A percentile compares a stretch with the other conserved stretches of the same genome.
phyloP scores from a whole-genome alignment of 2,329 filamentous ascomycete genomes.

The Venturia nashicola region DNA sequence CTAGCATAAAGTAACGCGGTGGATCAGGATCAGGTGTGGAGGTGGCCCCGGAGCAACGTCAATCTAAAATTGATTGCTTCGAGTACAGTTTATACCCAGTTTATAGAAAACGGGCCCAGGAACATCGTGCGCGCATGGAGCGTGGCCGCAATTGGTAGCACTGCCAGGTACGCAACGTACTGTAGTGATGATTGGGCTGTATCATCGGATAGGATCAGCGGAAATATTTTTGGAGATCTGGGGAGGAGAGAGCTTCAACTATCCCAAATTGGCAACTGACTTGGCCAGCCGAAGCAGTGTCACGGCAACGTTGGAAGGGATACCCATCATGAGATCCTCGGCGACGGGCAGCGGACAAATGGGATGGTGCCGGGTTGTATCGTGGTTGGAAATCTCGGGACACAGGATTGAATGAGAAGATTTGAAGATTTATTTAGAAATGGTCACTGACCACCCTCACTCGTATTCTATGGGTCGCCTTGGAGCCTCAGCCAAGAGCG shows the following conservation, averaged over 20 bases:
- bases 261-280: background rate
- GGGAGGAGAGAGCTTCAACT: background rate
- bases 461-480: background rate
- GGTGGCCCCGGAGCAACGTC: background rate
- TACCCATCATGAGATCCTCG: background rate
- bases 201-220: background rate
- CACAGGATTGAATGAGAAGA: too few relatives aligned
- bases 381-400: background rate
- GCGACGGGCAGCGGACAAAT: background rate
- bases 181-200: background rate
- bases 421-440: too few relatives aligned
- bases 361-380: background rate
- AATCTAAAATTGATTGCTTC: conserved; percentile 4
- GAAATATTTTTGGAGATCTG: background rate
- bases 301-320: background rate
- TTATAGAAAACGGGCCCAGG: background rate
- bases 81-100: background rate
- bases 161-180: background rate
- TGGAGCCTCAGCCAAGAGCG: background rate
- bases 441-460: too few relatives aligned
- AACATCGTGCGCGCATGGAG: background rate
- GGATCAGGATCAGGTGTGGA: background rate
- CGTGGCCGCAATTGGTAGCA: background rate
- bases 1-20: background rate
- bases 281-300: background rate